Conservation (phyloP, 2,329 filamentous ascomycete species). For the Aurifilum marmelostoma region DNA sequence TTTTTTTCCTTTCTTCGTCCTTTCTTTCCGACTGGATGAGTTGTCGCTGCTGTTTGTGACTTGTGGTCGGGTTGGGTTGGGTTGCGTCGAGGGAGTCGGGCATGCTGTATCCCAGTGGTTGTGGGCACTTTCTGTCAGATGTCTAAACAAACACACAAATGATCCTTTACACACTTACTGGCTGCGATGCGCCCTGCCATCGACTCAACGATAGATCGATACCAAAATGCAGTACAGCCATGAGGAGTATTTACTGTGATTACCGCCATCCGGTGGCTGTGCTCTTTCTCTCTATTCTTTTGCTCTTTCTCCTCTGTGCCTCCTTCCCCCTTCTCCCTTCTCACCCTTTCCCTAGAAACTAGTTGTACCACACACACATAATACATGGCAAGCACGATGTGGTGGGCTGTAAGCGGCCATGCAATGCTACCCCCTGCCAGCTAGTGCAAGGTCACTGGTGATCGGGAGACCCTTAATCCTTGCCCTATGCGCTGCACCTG, state of each 20-base stretch:
- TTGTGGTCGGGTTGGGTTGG: not conserved
- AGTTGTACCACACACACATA: not conserved
- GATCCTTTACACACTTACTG: not conserved
- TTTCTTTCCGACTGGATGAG: not conserved
- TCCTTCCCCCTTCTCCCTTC: slow-evolving; percentile 1
- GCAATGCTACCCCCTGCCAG: slow-evolving; percentile 1
- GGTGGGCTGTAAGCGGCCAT: not conserved
- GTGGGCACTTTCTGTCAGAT: not conserved
- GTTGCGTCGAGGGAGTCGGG: not conserved
- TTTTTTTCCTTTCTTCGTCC: not conserved
- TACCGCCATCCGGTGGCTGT: too few relatives aligned
- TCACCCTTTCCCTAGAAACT: not conserved
- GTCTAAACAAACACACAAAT: not conserved
- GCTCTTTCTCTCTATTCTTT: not conserved
- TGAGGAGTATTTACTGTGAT: too few relatives aligned
- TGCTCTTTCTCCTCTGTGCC: not conserved
- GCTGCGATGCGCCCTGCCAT: too few relatives aligned
- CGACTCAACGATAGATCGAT: too few relatives aligned
- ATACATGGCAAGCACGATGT: not conserved
- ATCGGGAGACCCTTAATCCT: slow-evolving; percentile 2
- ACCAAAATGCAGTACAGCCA: too few relatives aligned
- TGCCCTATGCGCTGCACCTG: slow-evolving; percentile 13
- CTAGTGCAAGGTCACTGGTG: slow-evolving; percentile 5
- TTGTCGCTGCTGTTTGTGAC: not conserved
- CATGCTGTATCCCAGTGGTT: not conserved